Evolutionary conservation across 257 asterid species (phyloP).

Genomic region (Przewalskia tangutica): DNA sequence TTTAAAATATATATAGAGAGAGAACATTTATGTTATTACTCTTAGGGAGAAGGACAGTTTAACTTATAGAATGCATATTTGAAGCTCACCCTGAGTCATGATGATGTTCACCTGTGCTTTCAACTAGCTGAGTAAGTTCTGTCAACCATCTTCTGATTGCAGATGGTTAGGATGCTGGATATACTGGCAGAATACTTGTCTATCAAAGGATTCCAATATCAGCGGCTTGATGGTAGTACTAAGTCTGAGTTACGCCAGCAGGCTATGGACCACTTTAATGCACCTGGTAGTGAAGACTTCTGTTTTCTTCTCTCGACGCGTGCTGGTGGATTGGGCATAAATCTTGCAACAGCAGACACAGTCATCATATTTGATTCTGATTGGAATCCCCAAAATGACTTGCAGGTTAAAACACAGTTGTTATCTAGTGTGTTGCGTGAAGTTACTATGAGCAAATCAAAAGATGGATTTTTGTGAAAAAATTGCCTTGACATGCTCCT

Average conservation of each 20-base stretch:
- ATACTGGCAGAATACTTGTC: conserved; percentile 88
- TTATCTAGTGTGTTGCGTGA: not conserved
- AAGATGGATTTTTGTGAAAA: not conserved
- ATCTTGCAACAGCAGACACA: conserved; percentile 99
- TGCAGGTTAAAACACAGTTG: conserved; percentile 54
- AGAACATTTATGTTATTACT: not conserved
- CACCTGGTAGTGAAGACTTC: conserved; percentile 94
- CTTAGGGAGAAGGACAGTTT: not conserved
- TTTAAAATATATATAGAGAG: not conserved
- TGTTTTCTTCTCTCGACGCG: conserved; percentile 99
- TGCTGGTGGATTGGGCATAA: conserved; percentile 99
- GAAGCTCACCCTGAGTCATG: not conserved
- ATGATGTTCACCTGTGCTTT: not conserved
- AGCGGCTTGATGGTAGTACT: conserved; percentile 98
- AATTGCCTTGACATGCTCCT: conserved; percentile 2
- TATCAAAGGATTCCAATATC: conserved; percentile 85
- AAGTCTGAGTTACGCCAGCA: conserved; percentile 96
- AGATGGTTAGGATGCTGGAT: conserved; percentile 99
- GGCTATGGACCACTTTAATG: conserved; percentile 99
- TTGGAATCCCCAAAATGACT: conserved; percentile 99
- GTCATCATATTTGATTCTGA: conserved; percentile 99
- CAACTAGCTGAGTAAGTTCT: not conserved
- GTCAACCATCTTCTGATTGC: conserved; percentile 16
- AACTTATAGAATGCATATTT: not conserved
- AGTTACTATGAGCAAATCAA: not conserved